A percentile compares a stretch with the other conserved stretches of the same genome.
Evolutionary conservation across 352 stramenopile species (phyloP).

Genomic region (Phytophthora pisi): DNA sequence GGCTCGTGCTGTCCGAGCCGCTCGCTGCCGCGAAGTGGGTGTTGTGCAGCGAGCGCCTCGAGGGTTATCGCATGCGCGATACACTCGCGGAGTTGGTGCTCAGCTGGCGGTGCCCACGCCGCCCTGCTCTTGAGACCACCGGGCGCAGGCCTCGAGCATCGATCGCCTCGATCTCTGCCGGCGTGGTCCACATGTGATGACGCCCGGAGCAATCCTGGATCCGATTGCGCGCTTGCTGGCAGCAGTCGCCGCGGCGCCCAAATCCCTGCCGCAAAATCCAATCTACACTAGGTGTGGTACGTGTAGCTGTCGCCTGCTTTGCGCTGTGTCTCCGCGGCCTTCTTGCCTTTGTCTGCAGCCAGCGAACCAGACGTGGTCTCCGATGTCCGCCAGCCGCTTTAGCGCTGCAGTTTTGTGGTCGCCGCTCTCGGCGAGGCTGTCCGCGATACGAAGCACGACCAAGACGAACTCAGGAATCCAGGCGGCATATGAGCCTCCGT

Average conservation of each 20-base stretch:
- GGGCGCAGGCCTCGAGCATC: no score
- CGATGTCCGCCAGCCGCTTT: not conserved
- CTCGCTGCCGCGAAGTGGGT: conserved; percentile 2
- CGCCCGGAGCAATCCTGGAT: conserved; percentile 4
- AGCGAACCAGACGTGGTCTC: no score
- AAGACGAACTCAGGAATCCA: not conserved
- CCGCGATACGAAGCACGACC: not conserved
- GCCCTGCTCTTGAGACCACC: not conserved
- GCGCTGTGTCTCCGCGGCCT: no score
- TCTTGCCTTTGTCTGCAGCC: no score
- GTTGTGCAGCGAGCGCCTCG: not conserved
- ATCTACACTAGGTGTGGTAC: no score
- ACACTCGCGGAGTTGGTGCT: not conserved
- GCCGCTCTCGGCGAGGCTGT: conserved; percentile 1
- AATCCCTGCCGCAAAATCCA: no score
- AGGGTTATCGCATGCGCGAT: not conserved
- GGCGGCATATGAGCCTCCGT: conserved; percentile 4
- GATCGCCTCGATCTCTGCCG: no score
- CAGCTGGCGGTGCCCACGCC: not conserved
- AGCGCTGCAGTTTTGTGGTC: not conserved
- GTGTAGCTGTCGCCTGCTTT: no score
- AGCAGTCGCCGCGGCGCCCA: no score
- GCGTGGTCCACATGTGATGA: no score
- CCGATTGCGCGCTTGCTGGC: no score
- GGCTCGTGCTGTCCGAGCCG: not conserved